A percentile compares a stretch with the other conserved stretches of the same genome.
phyloP scores from a whole-genome alignment of 2,329 filamentous ascomycete species.

The Hypoxylon sp. region DNA sequence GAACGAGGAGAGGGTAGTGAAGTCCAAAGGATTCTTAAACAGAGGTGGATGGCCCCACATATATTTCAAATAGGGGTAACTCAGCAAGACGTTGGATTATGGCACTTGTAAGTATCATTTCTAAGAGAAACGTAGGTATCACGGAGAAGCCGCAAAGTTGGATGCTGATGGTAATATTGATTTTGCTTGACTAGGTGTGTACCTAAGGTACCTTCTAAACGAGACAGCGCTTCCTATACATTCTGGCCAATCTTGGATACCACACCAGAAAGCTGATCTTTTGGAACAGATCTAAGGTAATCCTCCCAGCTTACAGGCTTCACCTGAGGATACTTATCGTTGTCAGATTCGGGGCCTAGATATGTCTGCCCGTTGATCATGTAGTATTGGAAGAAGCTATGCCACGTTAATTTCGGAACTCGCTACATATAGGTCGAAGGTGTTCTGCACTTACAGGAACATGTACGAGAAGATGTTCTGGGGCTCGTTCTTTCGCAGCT shows the following conservation, averaged over 20 bases:
- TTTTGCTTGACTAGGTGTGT: not conserved
- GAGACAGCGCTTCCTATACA: not conserved
- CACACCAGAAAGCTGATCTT: constrained; percentile 15
- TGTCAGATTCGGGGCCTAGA: constrained; percentile 30
- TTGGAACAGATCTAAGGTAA: constrained; percentile 17
- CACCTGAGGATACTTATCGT: constrained; percentile 37
- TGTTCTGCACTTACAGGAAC: constrained; percentile 24
- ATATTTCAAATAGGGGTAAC: not conserved
- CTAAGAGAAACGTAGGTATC: not conserved
- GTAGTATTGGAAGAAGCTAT: constrained; percentile 40
- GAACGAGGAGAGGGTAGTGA: not conserved
- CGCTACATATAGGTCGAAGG: not conserved
- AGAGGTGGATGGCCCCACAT: not conserved
- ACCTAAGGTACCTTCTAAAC: not conserved
- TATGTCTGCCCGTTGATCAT: constrained; percentile 28
- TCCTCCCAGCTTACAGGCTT: constrained; percentile 38
- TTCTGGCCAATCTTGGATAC: constrained; percentile 4
- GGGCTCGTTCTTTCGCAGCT: constrained; percentile 16
- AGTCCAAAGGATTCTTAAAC: not conserved
- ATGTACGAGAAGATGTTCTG: constrained; percentile 30
- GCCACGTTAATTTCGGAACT: not conserved
- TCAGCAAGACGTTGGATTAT: not conserved
- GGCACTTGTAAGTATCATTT: not conserved
- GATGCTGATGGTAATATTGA: not conserved
- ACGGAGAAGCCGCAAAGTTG: not conserved